A percentile compares a stretch with the other conserved stretches of the same genome.
Evolutionary conservation across 2,329 filamentous ascomycete genomes (phyloP).

Genomic region (Dactylellina sp.): DNA sequence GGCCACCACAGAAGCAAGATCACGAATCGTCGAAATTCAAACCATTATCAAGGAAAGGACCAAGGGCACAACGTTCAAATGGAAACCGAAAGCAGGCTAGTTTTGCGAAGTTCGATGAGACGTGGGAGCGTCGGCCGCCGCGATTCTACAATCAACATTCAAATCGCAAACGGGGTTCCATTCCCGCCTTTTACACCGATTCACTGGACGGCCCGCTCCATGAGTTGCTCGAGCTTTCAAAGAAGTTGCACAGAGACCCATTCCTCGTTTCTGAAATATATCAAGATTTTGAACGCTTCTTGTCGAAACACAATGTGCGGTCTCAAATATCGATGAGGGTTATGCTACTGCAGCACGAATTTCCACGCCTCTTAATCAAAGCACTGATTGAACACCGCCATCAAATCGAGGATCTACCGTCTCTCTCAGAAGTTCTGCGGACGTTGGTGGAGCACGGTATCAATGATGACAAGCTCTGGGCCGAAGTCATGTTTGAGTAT

Average conservation of each 20-base stretch:
- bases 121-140: too few relatives aligned
- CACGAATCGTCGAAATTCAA: too few relatives aligned
- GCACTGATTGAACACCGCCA: slow-evolving; percentile 30
- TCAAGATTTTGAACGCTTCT: slow-evolving; percentile 22
- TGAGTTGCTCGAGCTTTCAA: slow-evolving; percentile 15
- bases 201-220: not conserved
- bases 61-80: not conserved
- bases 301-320: slow-evolving; percentile 19
- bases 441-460: slow-evolving; percentile 20
- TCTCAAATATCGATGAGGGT: slow-evolving; percentile 21
- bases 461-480: slow-evolving; percentile 50
- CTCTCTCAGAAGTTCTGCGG: slow-evolving; percentile 36
- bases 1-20: slow-evolving; percentile 6
- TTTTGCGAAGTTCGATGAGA: too few relatives aligned
- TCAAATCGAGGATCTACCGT: slow-evolving; percentile 36
- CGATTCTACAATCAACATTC: too few relatives aligned
- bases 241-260: slow-evolving; percentile 15
- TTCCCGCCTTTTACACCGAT: slow-evolving; percentile 11
- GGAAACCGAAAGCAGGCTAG: too few relatives aligned
- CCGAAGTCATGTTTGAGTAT: slow-evolving; percentile 53
- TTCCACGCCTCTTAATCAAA: slow-evolving; percentile 20
- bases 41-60: too few relatives aligned
- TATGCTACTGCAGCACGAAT: slow-evolving; percentile 30
- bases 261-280: slow-evolving; percentile 26
- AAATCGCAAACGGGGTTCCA: too few relatives aligned